Conservation (phyloP, 768 basidiomycete genomes). For the Amanita pallidorosea region DNA sequence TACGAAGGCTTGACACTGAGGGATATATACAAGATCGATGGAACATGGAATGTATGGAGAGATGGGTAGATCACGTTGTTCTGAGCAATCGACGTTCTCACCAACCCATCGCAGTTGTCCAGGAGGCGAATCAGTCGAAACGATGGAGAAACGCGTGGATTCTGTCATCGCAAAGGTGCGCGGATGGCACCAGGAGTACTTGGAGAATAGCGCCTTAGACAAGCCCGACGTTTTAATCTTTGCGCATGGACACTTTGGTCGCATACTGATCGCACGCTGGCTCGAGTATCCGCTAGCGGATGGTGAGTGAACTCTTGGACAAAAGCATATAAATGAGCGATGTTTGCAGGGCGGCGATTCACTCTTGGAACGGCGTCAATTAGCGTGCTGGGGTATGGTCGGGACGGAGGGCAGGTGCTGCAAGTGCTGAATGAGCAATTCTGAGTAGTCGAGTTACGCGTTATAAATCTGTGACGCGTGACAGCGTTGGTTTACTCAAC, state of each 20-base stretch:
- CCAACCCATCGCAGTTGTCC: conserved; percentile 48
- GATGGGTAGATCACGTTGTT: conserved; percentile 47
- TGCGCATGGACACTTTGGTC: conserved; percentile 81
- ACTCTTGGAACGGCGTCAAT: conserved; percentile 75
- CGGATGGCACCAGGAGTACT: conserved; percentile 60
- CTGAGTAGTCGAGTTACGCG: conserved; percentile 9
- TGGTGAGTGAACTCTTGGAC: conserved; percentile 24
- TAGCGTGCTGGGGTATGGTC: conserved; percentile 77
- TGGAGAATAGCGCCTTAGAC: conserved; percentile 52
- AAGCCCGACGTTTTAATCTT: conserved; percentile 76
- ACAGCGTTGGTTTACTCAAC: background rate
- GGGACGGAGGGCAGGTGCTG: conserved; percentile 56
- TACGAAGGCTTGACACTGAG: conserved; percentile 76
- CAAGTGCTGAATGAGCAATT: conserved; percentile 57
- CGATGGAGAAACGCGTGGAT: conserved; percentile 78
- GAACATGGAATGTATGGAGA: conserved; percentile 74
- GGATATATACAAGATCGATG: conserved; percentile 59
- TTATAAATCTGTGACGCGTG: conserved; percentile 4
- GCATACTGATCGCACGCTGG: conserved; percentile 77
- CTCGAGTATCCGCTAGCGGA: conserved; percentile 51
- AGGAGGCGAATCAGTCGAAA: conserved; percentile 72
- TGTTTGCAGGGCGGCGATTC: background rate
- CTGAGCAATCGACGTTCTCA: background rate
- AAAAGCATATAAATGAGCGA: background rate
- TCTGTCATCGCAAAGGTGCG: conserved; percentile 61